Base-by-base conservation (phyloP, 306 rosid genomes). In the Acmispon strigosus region DNA sequence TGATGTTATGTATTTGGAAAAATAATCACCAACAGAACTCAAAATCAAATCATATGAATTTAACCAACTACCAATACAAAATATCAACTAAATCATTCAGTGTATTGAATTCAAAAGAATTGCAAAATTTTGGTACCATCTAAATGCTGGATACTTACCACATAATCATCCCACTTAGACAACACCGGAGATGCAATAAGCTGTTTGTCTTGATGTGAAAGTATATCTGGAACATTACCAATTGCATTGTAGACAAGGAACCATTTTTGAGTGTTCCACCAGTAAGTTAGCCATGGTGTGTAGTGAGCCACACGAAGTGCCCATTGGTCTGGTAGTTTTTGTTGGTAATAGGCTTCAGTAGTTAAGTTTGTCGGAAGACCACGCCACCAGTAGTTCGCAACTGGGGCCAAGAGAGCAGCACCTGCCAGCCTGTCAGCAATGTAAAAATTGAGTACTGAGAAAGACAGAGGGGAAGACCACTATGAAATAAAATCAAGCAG, bases 251-350 rank as follows among this genome's bases (percentile, higher is more conserved):
- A 8, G 36, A 22, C 3, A 0, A 96, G 96, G 79, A 94, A 89
- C 95, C 90, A 91, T 74, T 55, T 85, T 75, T 94, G 95, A 49
- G 97, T 89, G 77, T 89, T 86, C 98, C 98, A 90, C 94, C 96
- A 89, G 73, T 90, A 83, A 29, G 96, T 89, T 54, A 94, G 92
- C 97, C 95, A 89, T 1, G 98, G 97, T 3, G 52, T 16, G 65
- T 90, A 76, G 85, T 90, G 96, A 43, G 87, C 80, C 17, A 94
- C 89, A 61, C 97, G 87, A 52, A 83, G 10, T 7, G 87, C 75
- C 97, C 96, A 94, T 53, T 80, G 97, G 76, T 94, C 98, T 61
- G 12, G 85, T 37, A 14, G 68, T 37, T 48, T 69, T 22, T 66
- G 52, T 58, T 49, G 75, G 43, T 55, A 1, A 84, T 43, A 90